A percentile compares a stretch with the other conserved stretches of the same genome.
phyloP scores from a whole-genome alignment of 163 green algal genomes.

The Chlorella variabilis region DNA sequence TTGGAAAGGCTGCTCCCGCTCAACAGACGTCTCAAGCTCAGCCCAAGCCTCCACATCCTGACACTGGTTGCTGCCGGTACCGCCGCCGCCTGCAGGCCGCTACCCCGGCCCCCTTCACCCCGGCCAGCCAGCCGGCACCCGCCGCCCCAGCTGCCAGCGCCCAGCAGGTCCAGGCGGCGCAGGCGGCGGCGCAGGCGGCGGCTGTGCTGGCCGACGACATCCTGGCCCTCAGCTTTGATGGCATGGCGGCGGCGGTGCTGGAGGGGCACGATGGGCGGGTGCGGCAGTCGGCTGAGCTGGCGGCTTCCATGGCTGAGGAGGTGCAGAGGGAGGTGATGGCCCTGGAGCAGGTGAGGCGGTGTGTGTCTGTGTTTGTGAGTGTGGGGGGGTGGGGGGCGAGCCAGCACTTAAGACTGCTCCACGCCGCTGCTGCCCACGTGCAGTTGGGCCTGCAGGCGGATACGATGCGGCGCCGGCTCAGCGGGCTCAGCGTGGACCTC shows the following conservation, averaged over 20 bases:
- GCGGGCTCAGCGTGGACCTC: neutral
- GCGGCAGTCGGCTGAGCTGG: neutral
- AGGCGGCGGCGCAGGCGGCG: neutral
- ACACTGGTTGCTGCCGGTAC: too few relatives aligned
- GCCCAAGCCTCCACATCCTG: too few relatives aligned
- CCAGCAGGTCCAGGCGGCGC: neutral
- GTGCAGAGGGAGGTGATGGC: conserved; percentile 2
- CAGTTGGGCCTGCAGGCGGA: conserved; percentile 30
- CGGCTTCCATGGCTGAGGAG: neutral
- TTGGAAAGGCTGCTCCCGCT: too few relatives aligned
- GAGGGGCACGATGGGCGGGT: neutral
- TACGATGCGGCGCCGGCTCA: conserved; percentile 10
- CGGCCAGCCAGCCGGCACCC: neutral
- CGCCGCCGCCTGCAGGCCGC: neutral
- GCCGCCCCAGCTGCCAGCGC: neutral
- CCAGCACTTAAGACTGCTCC: too few relatives aligned
- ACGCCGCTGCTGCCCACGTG: neutral
- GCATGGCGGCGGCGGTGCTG: neutral
- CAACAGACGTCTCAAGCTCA: neutral
- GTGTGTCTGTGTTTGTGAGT: too few relatives aligned
- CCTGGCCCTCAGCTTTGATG: conserved; percentile 7
- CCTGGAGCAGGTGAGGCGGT: conserved; percentile 24
- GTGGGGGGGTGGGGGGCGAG: too few relatives aligned
- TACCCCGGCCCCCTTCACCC: conserved; percentile 15
- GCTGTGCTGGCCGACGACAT: conserved; percentile 10